A percentile compares a stretch with the other conserved stretches of the same genome.
phyloP scores from a whole-genome alignment of 192 early-diverging fungal genomes.

The Backusella liffmaniae region DNA sequence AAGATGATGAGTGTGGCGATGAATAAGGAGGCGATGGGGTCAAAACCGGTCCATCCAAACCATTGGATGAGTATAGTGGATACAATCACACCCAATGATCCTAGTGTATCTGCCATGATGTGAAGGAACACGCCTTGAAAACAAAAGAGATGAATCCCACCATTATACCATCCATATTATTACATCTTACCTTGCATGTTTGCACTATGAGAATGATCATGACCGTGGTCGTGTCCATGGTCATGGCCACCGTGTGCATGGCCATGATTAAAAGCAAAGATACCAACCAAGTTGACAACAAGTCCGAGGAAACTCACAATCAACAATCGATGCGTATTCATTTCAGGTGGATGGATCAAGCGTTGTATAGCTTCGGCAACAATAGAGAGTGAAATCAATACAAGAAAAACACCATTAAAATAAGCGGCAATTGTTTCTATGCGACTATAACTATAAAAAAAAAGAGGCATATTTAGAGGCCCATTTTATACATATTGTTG shows the following conservation, averaged over 20 bases:
- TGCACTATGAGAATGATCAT: slow-evolving; percentile 62
- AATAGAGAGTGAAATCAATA: slow-evolving; percentile 89
- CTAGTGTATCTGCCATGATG: slow-evolving; percentile 91
- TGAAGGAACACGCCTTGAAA: slow-evolving; percentile 82
- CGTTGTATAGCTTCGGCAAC: slow-evolving; percentile 90
- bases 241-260: slow-evolving; percentile 65
- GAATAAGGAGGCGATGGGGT: slow-evolving; percentile 92
- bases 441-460: slow-evolving; percentile 66
- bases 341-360: slow-evolving; percentile 78
- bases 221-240: slow-evolving; percentile 49
- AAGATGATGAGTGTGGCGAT: slow-evolving; percentile 87
- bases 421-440: slow-evolving; percentile 94
- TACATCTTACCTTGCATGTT: slow-evolving; percentile 75
- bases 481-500: no score
- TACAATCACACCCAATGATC: slow-evolving; percentile 93
- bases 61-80: slow-evolving; percentile 86
- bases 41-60: slow-evolving; percentile 95
- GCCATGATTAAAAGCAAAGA: slow-evolving; percentile 89
- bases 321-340: slow-evolving; percentile 83
- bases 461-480: no score
- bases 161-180: background rate
- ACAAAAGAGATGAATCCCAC: background rate
- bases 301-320: slow-evolving; percentile 88
- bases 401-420: slow-evolving; percentile 90
- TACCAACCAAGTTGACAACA: slow-evolving; percentile 90